Conservation (phyloP, 2,329 filamentous ascomycete genomes). For the Cladophialophora immunda region DNA sequence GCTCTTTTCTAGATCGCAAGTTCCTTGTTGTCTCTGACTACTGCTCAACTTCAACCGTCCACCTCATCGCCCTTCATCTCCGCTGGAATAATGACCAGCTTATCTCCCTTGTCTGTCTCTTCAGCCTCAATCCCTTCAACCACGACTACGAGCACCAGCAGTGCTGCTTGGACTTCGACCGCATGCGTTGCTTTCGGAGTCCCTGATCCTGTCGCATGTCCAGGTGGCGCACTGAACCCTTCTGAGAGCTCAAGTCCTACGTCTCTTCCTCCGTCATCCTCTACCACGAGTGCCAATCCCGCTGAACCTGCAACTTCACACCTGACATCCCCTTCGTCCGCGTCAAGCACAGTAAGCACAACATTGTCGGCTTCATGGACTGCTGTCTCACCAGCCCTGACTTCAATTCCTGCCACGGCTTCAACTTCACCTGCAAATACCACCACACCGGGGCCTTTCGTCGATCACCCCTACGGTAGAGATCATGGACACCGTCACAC, state of each 20-base stretch:
- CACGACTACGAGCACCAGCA: background rate
- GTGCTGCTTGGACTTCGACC: slow-evolving; percentile 2
- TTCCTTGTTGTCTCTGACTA: background rate
- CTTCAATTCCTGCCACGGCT: background rate
- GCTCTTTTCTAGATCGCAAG: background rate
- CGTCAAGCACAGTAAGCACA: background rate
- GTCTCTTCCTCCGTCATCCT: background rate
- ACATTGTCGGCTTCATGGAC: background rate
- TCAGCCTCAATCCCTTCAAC: background rate
- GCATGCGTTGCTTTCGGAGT: slow-evolving; percentile 9
- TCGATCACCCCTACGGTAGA: slow-evolving; percentile 2
- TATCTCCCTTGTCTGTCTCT: background rate
- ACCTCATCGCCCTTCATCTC: slow-evolving; percentile 1
- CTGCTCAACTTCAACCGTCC: background rate
- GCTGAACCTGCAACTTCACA: background rate
- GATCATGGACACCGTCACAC: slow-evolving; percentile 4
- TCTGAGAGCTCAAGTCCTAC: background rate
- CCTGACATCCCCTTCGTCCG: background rate
- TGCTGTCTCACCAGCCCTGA: background rate
- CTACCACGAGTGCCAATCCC: background rate
- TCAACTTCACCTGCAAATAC: background rate
- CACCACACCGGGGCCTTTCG: background rate
- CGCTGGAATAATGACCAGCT: background rate
- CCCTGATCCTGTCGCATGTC: slow-evolving; percentile 12
- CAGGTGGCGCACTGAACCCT: slow-evolving; percentile 6